Conservation (phyloP, 163 green algal species). For the Coccomyxa subellipsoidea region DNA sequence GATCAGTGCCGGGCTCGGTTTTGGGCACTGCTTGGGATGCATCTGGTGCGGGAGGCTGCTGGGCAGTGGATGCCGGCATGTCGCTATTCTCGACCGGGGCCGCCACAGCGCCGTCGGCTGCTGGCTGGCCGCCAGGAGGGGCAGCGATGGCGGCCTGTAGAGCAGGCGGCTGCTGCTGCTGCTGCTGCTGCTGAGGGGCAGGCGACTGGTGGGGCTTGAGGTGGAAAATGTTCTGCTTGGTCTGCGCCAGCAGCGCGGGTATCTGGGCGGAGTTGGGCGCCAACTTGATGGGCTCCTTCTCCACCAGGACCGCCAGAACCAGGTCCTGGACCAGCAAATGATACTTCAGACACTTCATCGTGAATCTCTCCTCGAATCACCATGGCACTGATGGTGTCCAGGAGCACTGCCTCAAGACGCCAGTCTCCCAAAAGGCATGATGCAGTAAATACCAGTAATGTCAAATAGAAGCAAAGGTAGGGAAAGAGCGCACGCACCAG, state of each 20-base stretch:
- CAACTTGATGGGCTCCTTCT: constrained; percentile 80
- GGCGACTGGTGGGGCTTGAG: not conserved
- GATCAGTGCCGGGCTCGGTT: not conserved
- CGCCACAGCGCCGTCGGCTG: not conserved
- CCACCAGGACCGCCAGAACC: constrained; percentile 73
- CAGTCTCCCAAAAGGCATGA: too few relatives aligned
- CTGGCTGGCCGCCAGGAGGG: not conserved
- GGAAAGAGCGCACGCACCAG: constrained; percentile 37
- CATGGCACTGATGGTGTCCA: too few relatives aligned
- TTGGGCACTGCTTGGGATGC: not conserved
- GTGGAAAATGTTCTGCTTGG: constrained; percentile 40
- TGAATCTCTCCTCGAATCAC: too few relatives aligned
- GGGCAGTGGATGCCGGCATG: not conserved
- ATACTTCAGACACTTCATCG: too few relatives aligned
- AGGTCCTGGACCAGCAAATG: constrained; percentile 57
- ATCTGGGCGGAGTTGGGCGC: constrained; percentile 70
- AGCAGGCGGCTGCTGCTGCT: constrained; percentile 1
- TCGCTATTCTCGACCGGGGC: not conserved
- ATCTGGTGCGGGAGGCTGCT: not conserved
- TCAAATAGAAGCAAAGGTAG: not conserved
- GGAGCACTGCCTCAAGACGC: too few relatives aligned
- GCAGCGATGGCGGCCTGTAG: not conserved
- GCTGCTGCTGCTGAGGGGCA: constrained; percentile 10
- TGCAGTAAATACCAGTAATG: not conserved
- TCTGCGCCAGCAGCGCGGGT: constrained; percentile 39